Conservation (phyloP, 148 eudicot species). For the Mesembryanthemum crystallinum region DNA sequence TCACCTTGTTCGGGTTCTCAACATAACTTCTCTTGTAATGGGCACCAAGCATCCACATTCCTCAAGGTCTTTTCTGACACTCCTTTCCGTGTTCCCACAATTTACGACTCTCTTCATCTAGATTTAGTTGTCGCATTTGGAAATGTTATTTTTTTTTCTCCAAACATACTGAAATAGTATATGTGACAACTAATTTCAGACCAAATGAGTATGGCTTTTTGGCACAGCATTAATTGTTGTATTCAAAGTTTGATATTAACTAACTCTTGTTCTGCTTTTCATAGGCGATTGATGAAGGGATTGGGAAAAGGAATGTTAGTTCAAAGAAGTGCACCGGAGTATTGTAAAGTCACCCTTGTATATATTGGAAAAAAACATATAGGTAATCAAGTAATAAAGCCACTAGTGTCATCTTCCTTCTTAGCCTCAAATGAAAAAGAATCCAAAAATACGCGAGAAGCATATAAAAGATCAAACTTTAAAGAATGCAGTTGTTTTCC, state of each 20-base stretch:
- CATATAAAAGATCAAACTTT: conserved; percentile 20
- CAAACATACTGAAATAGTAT: too few relatives aligned
- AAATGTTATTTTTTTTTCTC: too few relatives aligned
- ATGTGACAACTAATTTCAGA: too few relatives aligned
- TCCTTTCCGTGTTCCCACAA: too few relatives aligned
- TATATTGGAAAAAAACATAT: conserved; percentile 36
- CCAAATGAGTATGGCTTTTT: neutral
- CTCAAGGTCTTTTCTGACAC: conserved; percentile 28
- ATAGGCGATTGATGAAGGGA: conserved; percentile 42
- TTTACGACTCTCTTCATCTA: too few relatives aligned
- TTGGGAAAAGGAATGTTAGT: conserved; percentile 44
- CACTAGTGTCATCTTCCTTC: conserved; percentile 16
- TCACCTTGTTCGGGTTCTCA: conserved; percentile 56
- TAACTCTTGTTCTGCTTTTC: neutral
- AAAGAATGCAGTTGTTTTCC: conserved; percentile 47
- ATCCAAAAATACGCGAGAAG: conserved; percentile 8
- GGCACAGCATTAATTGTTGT: neutral
- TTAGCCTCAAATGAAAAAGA: conserved; percentile 19
- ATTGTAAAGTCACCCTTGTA: conserved; percentile 48
- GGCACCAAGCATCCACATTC: conserved; percentile 48
- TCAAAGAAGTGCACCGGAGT: conserved; percentile 47
- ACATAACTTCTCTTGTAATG: conserved; percentile 53
- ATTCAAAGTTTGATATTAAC: neutral
- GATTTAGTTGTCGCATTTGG: too few relatives aligned
- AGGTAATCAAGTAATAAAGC: conserved; percentile 13